Conservation (phyloP, 2,329 filamentous ascomycete genomes). For the Coniochaeta sp. region DNA sequence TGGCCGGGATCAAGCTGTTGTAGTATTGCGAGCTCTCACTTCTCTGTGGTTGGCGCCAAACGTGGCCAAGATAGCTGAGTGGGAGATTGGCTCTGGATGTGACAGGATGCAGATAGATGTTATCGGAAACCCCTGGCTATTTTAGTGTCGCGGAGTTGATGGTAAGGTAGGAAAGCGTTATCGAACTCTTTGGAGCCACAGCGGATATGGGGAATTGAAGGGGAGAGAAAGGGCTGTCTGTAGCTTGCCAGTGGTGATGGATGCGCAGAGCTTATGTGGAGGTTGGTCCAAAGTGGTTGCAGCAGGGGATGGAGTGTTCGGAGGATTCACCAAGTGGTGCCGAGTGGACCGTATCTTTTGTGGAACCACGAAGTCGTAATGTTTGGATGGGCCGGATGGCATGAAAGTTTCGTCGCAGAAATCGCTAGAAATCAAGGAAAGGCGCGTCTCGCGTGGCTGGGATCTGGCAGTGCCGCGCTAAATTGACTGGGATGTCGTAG, state of each 20-base stretch:
- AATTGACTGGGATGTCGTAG: neutral
- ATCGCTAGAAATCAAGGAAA: conserved; percentile 18
- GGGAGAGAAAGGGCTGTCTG: neutral
- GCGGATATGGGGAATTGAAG: neutral
- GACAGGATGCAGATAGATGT: neutral
- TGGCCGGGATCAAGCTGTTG: conserved; percentile 3
- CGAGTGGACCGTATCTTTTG: conserved; percentile 2
- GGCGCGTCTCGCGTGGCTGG: conserved; percentile 16
- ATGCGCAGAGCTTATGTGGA: neutral
- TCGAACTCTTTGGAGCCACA: neutral
- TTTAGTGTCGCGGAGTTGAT: neutral
- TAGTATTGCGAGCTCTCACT: neutral
- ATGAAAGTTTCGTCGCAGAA: conserved; percentile 11
- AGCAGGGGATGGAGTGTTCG: neutral
- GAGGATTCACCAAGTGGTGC: neutral
- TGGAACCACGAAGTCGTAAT: neutral
- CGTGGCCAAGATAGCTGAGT: neutral
- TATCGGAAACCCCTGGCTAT: neutral
- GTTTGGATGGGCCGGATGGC: neutral
- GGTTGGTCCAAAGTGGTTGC: neutral
- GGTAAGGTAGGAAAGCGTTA: neutral
- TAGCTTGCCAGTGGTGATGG: neutral
- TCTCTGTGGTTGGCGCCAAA: neutral
- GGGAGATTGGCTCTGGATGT: conserved; percentile 1
- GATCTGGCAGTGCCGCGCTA: conserved; percentile 5